A percentile compares a stretch with the other conserved stretches of the same genome.
These are phyloP conservation scores for Hirschfeldia incana DNA, from an alignment of 345 rosid genomes.

Conservation along the genomic window DNA sequence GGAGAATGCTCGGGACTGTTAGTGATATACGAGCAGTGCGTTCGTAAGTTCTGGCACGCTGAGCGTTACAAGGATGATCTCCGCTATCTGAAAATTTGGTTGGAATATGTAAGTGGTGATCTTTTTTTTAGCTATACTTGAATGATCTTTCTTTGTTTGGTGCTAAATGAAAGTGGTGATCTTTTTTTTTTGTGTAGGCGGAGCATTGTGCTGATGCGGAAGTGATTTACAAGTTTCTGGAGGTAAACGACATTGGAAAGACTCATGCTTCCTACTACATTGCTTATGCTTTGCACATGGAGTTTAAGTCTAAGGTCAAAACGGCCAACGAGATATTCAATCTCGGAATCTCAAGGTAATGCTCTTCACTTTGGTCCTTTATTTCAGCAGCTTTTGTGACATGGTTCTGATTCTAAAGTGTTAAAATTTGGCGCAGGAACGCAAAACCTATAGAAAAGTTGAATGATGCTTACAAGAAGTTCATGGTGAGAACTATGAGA, in stretches of 20 bases:
- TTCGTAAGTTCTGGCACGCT: constrained; percentile 82
- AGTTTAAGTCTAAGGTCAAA: constrained; percentile 72
- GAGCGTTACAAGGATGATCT: constrained; percentile 80
- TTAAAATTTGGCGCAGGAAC: constrained; percentile 55
- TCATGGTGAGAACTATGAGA: constrained; percentile 65
- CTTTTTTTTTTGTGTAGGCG: constrained; percentile 50
- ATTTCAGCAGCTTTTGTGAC: neutral
- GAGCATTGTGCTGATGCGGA: constrained; percentile 79
- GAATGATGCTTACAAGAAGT: constrained; percentile 78
- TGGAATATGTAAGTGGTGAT: constrained; percentile 71
- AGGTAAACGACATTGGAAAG: constrained; percentile 78
- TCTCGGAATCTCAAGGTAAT: constrained; percentile 73
- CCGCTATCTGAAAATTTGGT: constrained; percentile 94
- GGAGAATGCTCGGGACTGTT: constrained; percentile 84
- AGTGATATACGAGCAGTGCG: constrained; percentile 89
- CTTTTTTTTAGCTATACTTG: neutral
- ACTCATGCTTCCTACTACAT: constrained; percentile 65
- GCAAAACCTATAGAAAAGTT: constrained; percentile 77
- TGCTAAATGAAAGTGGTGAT: neutral
- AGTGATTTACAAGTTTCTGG: constrained; percentile 74
- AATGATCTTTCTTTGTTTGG: neutral
- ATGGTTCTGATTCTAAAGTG: neutral
- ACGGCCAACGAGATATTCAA: constrained; percentile 74
- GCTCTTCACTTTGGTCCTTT: neutral
- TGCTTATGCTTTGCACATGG: constrained; percentile 77